Percentiles rank a stretch among this genome's conserved stretches.
phyloP scores from a whole-genome alignment of 1,284 basidiomycete genomes.

The Microbotryum silenes-acaulis region DNA sequence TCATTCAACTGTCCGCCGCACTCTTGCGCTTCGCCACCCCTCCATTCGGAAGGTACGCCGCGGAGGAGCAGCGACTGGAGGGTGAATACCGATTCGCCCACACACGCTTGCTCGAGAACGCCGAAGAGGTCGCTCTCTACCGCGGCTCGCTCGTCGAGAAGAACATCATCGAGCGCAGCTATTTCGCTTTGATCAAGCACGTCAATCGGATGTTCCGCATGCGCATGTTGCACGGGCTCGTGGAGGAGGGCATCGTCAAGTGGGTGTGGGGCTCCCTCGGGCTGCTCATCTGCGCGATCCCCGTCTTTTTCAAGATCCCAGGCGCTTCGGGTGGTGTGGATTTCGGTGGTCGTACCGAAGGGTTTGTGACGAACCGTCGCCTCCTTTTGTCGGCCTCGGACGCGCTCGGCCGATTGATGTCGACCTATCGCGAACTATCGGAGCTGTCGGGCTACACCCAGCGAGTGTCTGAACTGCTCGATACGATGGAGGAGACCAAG shows the following conservation, averaged over 20 bases:
- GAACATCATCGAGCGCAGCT: conserved; percentile 82
- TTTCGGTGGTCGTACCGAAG: conserved; percentile 77
- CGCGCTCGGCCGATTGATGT: conserved; percentile 65
- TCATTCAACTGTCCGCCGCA: conserved; percentile 73
- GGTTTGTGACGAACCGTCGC: conserved; percentile 74
- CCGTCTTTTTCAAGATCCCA: conserved; percentile 83
- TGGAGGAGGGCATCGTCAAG: conserved; percentile 93
- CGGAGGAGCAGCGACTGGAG: conserved; percentile 67
- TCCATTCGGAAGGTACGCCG: conserved; percentile 86
- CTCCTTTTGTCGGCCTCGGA: conserved; percentile 62
- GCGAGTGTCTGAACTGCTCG: conserved; percentile 77
- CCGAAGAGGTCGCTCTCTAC: conserved; percentile 91
- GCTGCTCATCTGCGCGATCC: conserved; percentile 86
- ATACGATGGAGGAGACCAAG: conserved; percentile 84
- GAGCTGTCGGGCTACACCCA: conserved; percentile 94
- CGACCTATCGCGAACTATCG: conserved; percentile 79
- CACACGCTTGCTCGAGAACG: conserved; percentile 73
- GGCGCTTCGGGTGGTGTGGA: conserved; percentile 53
- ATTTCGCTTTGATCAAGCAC: conserved; percentile 79
- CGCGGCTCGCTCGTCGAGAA: conserved; percentile 82
- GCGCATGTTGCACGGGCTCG: conserved; percentile 82
- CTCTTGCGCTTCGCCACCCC: conserved; percentile 84
- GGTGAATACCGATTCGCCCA: conserved; percentile 85
- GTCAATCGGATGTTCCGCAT: conserved; percentile 73
- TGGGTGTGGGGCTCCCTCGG: conserved; percentile 57